These are phyloP conservation scores for Penicillium lividum DNA, from an alignment of 495 filamentous ascomycete genomes.

Conservation along the genomic window DNA sequence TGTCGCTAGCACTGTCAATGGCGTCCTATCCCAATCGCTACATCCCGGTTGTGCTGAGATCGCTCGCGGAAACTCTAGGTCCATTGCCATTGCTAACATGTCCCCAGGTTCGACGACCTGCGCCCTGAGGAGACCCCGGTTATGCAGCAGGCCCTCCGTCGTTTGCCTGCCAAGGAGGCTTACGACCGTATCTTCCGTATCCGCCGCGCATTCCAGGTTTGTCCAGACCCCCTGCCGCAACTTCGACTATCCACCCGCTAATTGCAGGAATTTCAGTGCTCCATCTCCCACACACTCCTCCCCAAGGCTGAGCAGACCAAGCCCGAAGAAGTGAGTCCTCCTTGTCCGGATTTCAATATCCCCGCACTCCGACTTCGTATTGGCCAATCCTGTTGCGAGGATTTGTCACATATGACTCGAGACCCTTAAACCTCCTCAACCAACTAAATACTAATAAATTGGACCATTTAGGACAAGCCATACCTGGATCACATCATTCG, in stretches of 20 bases:
- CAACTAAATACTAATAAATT: conserved; percentile 21
- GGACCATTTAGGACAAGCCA: conserved; percentile 60
- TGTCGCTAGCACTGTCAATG: conserved; percentile 9
- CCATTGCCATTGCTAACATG: conserved; percentile 17
- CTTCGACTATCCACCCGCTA: conserved; percentile 21
- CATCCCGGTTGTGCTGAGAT: conserved; percentile 26
- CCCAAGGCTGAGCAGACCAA: conserved; percentile 73
- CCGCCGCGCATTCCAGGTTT: conserved; percentile 89
- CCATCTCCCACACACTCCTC: conserved; percentile 81
- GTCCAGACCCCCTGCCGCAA: conserved; percentile 18
- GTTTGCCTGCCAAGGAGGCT: conserved; percentile 82
- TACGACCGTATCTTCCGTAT: conserved; percentile 98
- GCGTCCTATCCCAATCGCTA: conserved; percentile 17
- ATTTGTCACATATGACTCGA: conserved; percentile 40
- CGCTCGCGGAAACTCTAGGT: conserved; percentile 9
- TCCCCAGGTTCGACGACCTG: conserved; percentile 81
- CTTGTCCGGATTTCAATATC: conserved; percentile 20
- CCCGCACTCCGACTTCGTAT: conserved; percentile 31
- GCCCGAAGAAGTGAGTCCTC: conserved; percentile 61
- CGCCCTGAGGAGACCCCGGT: conserved; percentile 85
- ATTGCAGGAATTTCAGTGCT: conserved; percentile 57
- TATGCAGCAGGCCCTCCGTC: conserved; percentile 84
- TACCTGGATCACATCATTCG: conserved; percentile 81
- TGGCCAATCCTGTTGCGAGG: conserved; percentile 45
- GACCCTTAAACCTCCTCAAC: conserved; percentile 7